Conservation (phyloP, 305 asterid genomes). For the Fraxinus ornus region DNA sequence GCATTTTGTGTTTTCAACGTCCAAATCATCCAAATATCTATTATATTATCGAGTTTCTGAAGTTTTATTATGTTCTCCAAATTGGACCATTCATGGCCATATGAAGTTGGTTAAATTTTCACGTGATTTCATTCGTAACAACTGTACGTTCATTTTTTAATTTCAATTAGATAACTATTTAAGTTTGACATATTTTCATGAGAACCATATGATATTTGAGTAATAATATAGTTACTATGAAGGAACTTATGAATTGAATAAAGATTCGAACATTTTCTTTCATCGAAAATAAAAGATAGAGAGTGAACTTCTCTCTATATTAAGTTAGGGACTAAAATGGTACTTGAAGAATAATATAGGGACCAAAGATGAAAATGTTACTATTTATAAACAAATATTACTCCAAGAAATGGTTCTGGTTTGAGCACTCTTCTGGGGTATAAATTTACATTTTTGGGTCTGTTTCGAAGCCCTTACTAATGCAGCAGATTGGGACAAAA, state of each 20-base stretch:
- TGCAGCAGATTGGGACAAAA: not conserved
- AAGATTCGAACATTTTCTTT: not conserved
- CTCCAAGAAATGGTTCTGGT: not conserved
- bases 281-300: not conserved
- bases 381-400: not conserved
- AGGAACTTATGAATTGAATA: not conserved
- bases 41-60: too few species aligned
- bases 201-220: not conserved
- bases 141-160: not conserved
- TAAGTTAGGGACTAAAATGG: not conserved
- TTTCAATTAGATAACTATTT: not conserved
- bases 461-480: not conserved
- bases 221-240: not conserved
- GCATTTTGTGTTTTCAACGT: not conserved
- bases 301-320: not conserved
- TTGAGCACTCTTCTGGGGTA: not conserved
- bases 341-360: not conserved
- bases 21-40: not conserved
- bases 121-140: not conserved
- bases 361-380: not conserved
- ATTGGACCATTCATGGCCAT: not conserved
- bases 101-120: not conserved
- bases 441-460: constrained; percentile 1
- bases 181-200: not conserved
- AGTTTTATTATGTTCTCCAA: not conserved